Percentiles rank a stretch among this genome's conserved stretches.
These are phyloP conservation scores for Dillenia turbinata DNA, from an alignment of 164 flowering plant genomes.

Conservation along the genomic window DNA sequence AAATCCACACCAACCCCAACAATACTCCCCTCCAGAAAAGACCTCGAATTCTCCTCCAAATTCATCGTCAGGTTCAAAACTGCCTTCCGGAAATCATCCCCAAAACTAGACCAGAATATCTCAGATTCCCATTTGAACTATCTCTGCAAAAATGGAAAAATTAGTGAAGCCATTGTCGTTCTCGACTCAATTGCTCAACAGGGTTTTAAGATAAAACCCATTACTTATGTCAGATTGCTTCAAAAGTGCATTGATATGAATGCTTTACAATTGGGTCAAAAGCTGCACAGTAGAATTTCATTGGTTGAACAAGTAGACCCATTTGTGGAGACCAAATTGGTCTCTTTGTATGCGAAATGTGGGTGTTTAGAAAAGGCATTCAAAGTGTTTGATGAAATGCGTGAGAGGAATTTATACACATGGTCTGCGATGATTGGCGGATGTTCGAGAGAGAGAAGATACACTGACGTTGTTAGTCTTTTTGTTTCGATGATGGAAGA, in stretches of 20 bases:
- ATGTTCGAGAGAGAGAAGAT: conserved; percentile 40
- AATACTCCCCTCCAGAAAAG: conserved; percentile 10
- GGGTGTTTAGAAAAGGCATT: conserved; percentile 49
- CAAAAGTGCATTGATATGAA: conserved; percentile 41
- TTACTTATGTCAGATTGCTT: conserved; percentile 31
- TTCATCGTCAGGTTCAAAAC: conserved; percentile 9
- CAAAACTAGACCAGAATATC: conserved; percentile 2
- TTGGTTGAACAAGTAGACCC: conserved; percentile 20
- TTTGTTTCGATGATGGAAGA: conserved; percentile 43
- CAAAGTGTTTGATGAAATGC: conserved; percentile 48
- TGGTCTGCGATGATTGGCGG: conserved; percentile 74
- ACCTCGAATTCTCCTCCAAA: conserved; percentile 17
- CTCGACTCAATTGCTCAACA: conserved; percentile 34
- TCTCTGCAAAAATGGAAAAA: conserved; percentile 38
- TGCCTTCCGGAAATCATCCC: conserved; percentile 16
- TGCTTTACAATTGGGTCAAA: conserved; percentile 37
- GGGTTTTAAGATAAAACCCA: conserved; percentile 32
- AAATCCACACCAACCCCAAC: conserved; percentile 24
- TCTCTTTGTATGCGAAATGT: conserved; percentile 60
- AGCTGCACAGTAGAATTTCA: conserved; percentile 36
- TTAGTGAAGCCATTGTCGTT: conserved; percentile 36
- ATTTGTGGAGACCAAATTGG: conserved; percentile 50
- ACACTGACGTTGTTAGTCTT: conserved; percentile 43
- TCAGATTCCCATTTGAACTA: conserved; percentile 28
- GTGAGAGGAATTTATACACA: conserved; percentile 40